These are phyloP conservation scores for Hansenula anomala DNA, from an alignment of 1,139 yeast species.

Conservation along the genomic window DNA sequence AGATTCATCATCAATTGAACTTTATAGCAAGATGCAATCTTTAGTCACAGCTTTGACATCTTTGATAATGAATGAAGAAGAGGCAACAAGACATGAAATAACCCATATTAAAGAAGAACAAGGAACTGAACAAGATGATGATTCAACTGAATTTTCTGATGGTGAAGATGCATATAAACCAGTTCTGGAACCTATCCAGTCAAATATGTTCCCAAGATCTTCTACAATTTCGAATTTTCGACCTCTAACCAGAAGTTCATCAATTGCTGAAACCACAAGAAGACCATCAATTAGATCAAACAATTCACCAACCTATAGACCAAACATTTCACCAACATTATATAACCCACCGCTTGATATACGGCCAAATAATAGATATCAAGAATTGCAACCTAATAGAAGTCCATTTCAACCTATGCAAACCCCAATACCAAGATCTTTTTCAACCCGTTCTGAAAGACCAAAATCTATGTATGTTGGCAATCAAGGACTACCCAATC, in stretches of 20 bases:
- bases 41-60: conserved; percentile 25
- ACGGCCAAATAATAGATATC: background rate
- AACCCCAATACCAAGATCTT: conserved; percentile 18
- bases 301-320: background rate
- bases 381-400: background rate
- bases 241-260: background rate
- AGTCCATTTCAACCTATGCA: conserved; percentile 8
- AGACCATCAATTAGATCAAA: background rate
- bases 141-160: conserved; percentile 14
- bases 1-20: conserved; percentile 20
- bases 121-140: conserved; percentile 1
- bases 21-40: conserved; percentile 25
- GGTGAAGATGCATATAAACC: conserved; percentile 5
- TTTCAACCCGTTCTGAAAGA: conserved; percentile 7
- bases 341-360: background rate
- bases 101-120: background rate
- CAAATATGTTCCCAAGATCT: background rate
- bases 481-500: background rate
- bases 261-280: background rate
- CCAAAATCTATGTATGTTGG: conserved; percentile 2
- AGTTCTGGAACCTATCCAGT: background rate
- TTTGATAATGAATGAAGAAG: conserved; percentile 23
- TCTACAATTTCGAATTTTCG: background rate
- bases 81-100: conserved; percentile 3
- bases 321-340: background rate